Conservation (phyloP, 306 rosid species). For the Casuarina glauca region DNA sequence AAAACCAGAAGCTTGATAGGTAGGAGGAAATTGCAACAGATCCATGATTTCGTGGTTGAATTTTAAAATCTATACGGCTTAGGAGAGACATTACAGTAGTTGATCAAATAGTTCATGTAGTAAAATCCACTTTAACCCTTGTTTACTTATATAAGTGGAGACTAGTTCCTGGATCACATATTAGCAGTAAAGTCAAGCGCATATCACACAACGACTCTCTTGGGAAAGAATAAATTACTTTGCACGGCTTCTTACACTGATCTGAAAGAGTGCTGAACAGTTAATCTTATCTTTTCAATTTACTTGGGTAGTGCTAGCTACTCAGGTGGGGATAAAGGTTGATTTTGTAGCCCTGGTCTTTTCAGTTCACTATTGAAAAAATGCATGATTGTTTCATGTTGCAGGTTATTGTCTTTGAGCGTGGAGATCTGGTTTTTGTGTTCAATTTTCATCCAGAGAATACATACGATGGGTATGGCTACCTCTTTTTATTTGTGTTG, state of each 20-base stretch:
- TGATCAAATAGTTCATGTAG: too few species aligned
- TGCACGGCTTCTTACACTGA: background rate
- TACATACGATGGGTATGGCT: constrained; percentile 72
- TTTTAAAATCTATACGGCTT: background rate
- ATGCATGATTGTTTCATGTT: constrained; percentile 25
- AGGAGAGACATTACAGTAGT: background rate
- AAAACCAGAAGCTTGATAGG: background rate
- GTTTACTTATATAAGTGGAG: background rate
- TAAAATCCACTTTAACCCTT: too few species aligned
- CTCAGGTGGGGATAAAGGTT: background rate
- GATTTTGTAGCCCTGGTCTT: background rate
- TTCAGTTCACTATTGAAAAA: constrained; percentile 17
- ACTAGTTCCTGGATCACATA: background rate
- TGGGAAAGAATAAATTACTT: background rate
- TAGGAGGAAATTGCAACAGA: background rate
- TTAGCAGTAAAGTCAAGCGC: background rate
- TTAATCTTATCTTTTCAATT: background rate
- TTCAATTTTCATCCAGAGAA: constrained; percentile 90
- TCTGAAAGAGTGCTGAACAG: background rate
- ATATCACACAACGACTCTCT: background rate
- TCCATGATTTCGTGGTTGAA: background rate
- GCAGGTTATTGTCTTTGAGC: constrained; percentile 91
- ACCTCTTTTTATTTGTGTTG: constrained; percentile 9
- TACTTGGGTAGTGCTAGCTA: background rate
- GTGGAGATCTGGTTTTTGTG: constrained; percentile 87